These are phyloP conservation scores for Neoboletus magnificus DNA, from an alignment of 768 basidiomycete species.

Conservation along the genomic window DNA sequence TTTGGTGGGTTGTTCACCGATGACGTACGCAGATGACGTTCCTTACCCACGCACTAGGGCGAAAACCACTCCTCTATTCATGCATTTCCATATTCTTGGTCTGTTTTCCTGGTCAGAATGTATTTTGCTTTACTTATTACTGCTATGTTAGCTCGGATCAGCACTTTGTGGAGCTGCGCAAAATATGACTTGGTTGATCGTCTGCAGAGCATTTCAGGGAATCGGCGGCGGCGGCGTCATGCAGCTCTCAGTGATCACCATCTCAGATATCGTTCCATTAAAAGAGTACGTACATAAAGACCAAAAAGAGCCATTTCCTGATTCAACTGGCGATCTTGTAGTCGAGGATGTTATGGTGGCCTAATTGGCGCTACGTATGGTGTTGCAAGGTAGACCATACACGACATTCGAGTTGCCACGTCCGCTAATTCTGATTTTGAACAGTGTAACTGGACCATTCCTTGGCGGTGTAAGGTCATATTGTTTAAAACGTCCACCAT, in stretches of 20 bases:
- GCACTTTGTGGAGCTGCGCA: conserved; percentile 81
- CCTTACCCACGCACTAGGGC: conserved; percentile 33
- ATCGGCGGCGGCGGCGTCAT: conserved; percentile 78
- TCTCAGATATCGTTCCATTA: conserved; percentile 81
- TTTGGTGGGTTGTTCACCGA: conserved; percentile 25
- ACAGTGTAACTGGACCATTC: conserved; percentile 69
- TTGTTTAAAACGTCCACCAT: not conserved
- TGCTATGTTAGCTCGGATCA: conserved; percentile 61
- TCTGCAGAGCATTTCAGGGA: conserved; percentile 76
- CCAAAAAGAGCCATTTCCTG: not conserved
- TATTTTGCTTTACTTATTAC: not conserved
- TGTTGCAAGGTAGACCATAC: conserved; percentile 41
- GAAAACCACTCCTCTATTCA: conserved; percentile 67
- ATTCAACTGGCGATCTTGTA: conserved; percentile 20
- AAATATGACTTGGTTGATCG: conserved; percentile 71
- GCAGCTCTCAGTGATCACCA: conserved; percentile 71
- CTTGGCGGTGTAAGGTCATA: conserved; percentile 68
- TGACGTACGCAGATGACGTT: not conserved
- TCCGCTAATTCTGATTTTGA: not conserved
- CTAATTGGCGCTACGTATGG: conserved; percentile 81
- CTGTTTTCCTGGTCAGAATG: conserved; percentile 13
- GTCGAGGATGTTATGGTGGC: conserved; percentile 77
- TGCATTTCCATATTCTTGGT: conserved; percentile 67
- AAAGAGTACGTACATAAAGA: conserved; percentile 50
- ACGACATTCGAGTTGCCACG: not conserved